These are phyloP conservation scores for Aspergillus tamarii DNA, from an alignment of 2,329 filamentous ascomycete species.

Conservation along the genomic window DNA sequence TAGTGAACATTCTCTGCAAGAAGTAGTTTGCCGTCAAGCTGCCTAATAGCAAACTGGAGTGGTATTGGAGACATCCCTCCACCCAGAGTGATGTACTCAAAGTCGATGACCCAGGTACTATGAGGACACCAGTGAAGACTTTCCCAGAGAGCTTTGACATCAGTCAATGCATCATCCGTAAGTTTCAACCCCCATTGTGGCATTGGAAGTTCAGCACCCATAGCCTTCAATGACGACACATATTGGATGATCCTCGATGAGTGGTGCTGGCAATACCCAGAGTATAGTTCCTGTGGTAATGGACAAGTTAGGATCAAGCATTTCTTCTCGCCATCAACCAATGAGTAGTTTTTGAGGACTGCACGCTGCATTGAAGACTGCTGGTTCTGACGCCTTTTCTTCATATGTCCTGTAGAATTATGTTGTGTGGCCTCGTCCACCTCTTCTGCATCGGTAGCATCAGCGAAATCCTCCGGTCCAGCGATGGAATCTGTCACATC, in stretches of 20 bases:
- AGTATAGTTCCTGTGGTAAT: background rate
- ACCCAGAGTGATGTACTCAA: background rate
- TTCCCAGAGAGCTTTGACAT: background rate
- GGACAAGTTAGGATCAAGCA: background rate
- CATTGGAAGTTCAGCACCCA: background rate
- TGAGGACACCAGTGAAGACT: background rate
- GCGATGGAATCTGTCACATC: background rate
- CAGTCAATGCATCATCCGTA: background rate
- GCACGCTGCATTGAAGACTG: background rate
- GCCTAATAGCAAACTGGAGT: background rate
- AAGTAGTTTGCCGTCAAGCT: background rate
- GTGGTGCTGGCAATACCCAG: background rate
- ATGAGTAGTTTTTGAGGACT: background rate
- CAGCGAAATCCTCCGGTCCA: background rate
- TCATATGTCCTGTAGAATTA: background rate
- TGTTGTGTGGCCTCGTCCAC: background rate
- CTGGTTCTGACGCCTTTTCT: background rate
- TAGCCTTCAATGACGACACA: background rate
- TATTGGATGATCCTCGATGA: background rate
- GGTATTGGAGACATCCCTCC: background rate
- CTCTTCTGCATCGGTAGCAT: background rate
- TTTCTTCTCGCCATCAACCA: background rate
- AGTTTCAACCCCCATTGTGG: background rate
- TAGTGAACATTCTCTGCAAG: background rate
- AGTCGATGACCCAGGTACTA: background rate